These are phyloP conservation scores for Besnoitia besnoiti DNA, from an alignment of 169 alveolate species.

Conservation along the genomic window DNA sequence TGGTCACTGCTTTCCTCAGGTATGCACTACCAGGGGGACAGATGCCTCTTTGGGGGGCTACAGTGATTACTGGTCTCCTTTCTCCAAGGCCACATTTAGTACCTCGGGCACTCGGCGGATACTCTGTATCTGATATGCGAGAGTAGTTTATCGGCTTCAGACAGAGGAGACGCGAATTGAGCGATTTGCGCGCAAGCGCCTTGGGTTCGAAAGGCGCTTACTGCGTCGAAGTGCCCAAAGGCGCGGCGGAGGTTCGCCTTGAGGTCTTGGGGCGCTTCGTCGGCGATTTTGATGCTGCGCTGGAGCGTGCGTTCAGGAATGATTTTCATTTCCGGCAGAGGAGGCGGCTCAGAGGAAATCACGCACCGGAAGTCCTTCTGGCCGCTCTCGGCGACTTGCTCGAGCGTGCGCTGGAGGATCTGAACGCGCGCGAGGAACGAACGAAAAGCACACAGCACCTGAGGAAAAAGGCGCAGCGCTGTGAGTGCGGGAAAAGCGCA, in stretches of 20 bases:
- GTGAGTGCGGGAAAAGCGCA: background rate
- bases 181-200: too few species aligned
- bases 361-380: conserved; percentile 92
- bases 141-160: too few species aligned
- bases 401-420: conserved; percentile 65
- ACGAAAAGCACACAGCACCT: too few species aligned
- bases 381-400: conserved; percentile 51
- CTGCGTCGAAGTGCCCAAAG: conserved; percentile 85
- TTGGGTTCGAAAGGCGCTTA: conserved; percentile 43
- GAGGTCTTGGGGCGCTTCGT: conserved; percentile 94
- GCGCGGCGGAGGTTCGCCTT: conserved; percentile 93
- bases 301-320: conserved; percentile 93
- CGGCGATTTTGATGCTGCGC: conserved; percentile 92
- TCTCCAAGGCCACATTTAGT: too few species aligned
- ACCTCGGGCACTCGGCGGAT: too few species aligned
- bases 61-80: too few species aligned
- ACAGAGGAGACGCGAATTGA: too few species aligned
- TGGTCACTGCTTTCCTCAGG: too few species aligned
- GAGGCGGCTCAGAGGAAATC: conserved; percentile 95
- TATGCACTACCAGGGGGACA: too few species aligned
- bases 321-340: conserved; percentile 89
- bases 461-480: background rate
- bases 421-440: too few species aligned
- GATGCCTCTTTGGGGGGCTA: too few species aligned
- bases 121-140: too few species aligned